Evolutionary conservation across 495 filamentous ascomycete species (phyloP).

Genomic region (Chaetomium fimeti): DNA sequence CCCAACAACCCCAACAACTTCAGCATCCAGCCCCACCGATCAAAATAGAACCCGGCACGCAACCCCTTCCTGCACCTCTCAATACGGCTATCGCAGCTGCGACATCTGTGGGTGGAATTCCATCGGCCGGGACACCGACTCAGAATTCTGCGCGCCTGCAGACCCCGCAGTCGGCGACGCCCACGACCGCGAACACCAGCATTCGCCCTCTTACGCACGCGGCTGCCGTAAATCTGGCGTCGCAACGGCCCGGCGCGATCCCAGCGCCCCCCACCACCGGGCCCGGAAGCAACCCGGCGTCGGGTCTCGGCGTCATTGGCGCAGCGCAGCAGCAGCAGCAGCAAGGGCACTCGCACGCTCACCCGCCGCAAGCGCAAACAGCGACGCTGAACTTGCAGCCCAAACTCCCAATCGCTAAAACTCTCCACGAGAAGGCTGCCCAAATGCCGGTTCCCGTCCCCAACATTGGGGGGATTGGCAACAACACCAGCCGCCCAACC

Average conservation of each 20-base stretch:
- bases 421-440: constrained; percentile 60
- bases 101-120: constrained; percentile 35
- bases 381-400: constrained; percentile 43
- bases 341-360: constrained; percentile 56
- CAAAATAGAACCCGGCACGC: constrained; percentile 44
- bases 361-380: constrained; percentile 41
- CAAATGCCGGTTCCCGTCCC: constrained; percentile 67
- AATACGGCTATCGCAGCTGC: constrained; percentile 49
- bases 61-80: constrained; percentile 41
- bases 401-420: constrained; percentile 78
- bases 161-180: constrained; percentile 49
- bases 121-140: constrained; percentile 45
- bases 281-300: constrained; percentile 25
- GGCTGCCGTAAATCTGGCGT: constrained; percentile 44
- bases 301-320: constrained; percentile 37
- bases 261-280: constrained; percentile 23
- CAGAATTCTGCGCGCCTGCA: constrained; percentile 46
- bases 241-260: constrained; percentile 42
- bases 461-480: constrained; percentile 53
- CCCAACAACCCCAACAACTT: constrained; percentile 21
- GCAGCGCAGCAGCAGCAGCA: constrained; percentile 38
- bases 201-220: constrained; percentile 50
- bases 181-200: constrained; percentile 42
- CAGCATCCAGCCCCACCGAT: constrained; percentile 33
- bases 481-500: constrained; percentile 63